Evolutionary conservation across 768 basidiomycete species (phyloP), one percentile per base, ranked within the genome.

Genomic region (Cantharellus cinnabarinus): DNA sequence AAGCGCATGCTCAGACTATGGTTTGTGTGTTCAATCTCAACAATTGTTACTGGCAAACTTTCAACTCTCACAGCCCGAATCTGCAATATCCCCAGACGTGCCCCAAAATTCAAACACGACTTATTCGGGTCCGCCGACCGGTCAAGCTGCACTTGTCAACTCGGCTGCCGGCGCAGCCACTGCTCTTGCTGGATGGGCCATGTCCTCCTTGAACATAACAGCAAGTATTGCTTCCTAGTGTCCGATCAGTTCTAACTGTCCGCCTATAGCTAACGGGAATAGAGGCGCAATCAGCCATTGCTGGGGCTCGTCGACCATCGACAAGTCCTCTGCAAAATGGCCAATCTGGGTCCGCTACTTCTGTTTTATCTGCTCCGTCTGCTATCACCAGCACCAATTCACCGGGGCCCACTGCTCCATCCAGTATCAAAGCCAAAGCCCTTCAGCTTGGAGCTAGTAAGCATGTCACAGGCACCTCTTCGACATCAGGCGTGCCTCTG

Each of bases 171-270:
- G 90, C 0, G 93, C 91, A 2, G 94, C 93, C 15, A 84, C 87
- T 4, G 85, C 83, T 15, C 72, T 99, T 2, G 93, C 94, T 10
- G 89, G 91, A 3, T 98, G 94, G 94, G 94, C 94, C 2, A 89
- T 97, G 50, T 85, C 89, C 3, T 90, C 86, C 0, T 66, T 97
- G 0, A 82, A 85, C 37, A 91, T 81, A 71, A 86, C 85, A 75
- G 86, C 85, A 58, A 39, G 71, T 58, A 10, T 44, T 55, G 4
- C 15, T 3, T 7, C 52, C 29, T 4, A 20, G 3, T 57, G 37
- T 34, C 59, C 14, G 40, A 4, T 14, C 29, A 20, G 20, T 51
- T 38, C 3, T 38, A n/a, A 29, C 35, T 55, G 2, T 39, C 34
- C 58, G 42, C 37, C 54, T 62, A 7, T 62, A 86, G 85, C 78